phyloP scores from a whole-genome alignment of 257 asterid species.

The Knoxia roxburghii region DNA sequence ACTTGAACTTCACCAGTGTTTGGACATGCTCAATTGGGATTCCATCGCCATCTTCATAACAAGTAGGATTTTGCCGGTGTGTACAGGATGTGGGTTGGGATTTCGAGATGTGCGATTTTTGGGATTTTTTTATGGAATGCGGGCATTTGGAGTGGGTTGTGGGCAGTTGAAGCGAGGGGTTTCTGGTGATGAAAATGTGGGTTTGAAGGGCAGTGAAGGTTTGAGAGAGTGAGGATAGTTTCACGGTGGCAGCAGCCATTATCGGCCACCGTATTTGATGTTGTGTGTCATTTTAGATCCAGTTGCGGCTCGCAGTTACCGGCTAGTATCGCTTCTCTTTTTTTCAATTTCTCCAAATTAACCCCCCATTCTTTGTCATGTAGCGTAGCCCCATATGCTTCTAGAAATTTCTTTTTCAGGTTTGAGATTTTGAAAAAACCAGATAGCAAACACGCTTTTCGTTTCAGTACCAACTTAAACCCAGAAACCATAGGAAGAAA shows the following conservation, averaged over 20 bases:
- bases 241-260: constrained; percentile 17
- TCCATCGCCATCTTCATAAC: constrained; percentile 38
- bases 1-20: constrained; percentile 72
- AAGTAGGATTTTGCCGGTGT: not conserved
- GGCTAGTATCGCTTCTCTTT: too few relatives aligned
- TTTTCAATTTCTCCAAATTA: too few relatives aligned
- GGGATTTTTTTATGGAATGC: constrained; percentile 20
- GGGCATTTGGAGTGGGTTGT: constrained; percentile 16
- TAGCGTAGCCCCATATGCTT: too few relatives aligned
- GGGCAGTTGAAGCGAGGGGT: constrained; percentile 2
- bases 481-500: too few relatives aligned
- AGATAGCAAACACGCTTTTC: too few relatives aligned
- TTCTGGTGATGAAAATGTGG: constrained; percentile 11
- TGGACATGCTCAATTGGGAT: constrained; percentile 76
- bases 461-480: too few relatives aligned
- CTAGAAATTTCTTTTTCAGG: too few relatives aligned
- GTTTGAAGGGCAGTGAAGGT: constrained; percentile 17
- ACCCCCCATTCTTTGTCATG: too few relatives aligned
- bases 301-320: too few relatives aligned
- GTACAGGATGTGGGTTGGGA: constrained; percentile 14
- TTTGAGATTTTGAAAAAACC: too few relatives aligned
- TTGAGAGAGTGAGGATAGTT: constrained; percentile 19
- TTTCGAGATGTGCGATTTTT: constrained; percentile 18
- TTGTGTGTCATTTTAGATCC: too few relatives aligned
- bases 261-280: not conserved